Conservation (phyloP, 306 rosid genomes). For the Castanea crenata region DNA sequence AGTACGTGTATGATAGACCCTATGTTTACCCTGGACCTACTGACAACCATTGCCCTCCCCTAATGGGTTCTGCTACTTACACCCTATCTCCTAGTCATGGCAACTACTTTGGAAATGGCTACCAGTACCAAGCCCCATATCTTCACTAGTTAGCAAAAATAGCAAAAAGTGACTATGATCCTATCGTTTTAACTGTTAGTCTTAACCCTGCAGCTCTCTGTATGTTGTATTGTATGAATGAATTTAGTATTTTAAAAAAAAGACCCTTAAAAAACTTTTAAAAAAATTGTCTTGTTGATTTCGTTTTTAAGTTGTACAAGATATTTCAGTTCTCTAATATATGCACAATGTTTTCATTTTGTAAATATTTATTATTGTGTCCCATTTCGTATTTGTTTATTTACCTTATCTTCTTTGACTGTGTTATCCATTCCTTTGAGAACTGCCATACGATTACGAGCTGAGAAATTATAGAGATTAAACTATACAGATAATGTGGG, state of each 20-base stretch:
- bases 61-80: conserved; percentile 65
- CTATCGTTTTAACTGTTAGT: conserved; percentile 68
- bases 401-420: background rate
- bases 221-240: conserved; percentile 60
- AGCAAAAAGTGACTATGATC: conserved; percentile 55
- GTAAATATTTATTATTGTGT: conserved; percentile 21
- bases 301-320: conserved; percentile 49
- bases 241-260: conserved; percentile 50
- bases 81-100: conserved; percentile 71
- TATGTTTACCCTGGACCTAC: conserved; percentile 69
- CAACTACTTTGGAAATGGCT: conserved; percentile 86
- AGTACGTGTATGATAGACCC: conserved; percentile 67
- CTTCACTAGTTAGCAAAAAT: conserved; percentile 70
- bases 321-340: conserved; percentile 72
- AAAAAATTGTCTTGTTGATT: conserved; percentile 42
- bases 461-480: no score
- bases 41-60: conserved; percentile 70
- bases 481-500: no score
- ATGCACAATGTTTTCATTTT: conserved; percentile 55
- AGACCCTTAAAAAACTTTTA: background rate
- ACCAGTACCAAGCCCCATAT: conserved; percentile 90
- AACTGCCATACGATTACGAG: no score
- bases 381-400: background rate
- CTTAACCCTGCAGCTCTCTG: conserved; percentile 63
- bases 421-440: background rate